Evolutionary conservation across 495 filamentous ascomycete genomes (phyloP).

Genomic region (Aspergillus ostianus): DNA sequence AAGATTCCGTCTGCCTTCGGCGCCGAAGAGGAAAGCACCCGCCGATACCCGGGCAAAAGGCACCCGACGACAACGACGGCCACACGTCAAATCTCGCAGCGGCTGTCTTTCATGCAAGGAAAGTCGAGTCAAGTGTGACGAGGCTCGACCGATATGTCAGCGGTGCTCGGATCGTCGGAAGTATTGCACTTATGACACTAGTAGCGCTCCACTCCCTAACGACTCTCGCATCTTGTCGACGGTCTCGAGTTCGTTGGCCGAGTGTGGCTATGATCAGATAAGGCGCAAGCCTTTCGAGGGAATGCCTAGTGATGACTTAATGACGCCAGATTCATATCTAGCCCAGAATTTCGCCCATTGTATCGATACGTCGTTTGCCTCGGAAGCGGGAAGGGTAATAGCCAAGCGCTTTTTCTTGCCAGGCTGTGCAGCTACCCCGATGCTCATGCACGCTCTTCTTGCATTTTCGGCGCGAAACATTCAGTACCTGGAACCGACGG

Average conservation of each 20-base stretch:
- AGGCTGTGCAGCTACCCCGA: conserved; percentile 2
- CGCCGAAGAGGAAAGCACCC: background rate
- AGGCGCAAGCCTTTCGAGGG: background rate
- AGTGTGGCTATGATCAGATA: background rate
- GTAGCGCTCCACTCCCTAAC: background rate
- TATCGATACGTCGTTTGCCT: conserved; percentile 2
- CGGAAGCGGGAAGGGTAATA: background rate
- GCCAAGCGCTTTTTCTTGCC: conserved; percentile 2
- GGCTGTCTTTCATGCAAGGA: conserved; percentile 1
- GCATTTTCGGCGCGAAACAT: conserved; percentile 10
- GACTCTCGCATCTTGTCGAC: background rate
- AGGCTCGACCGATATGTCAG: background rate
- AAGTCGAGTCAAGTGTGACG: conserved; percentile 3
- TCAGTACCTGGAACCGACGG: conserved; percentile 2
- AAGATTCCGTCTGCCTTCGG: background rate
- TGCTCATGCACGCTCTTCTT: conserved; percentile 6
- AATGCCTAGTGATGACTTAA: background rate
- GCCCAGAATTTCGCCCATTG: background rate
- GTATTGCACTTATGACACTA: background rate
- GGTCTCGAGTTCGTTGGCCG: background rate
- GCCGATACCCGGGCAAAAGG: background rate
- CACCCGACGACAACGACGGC: background rate
- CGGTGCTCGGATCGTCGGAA: background rate
- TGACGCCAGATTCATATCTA: conserved; percentile 1
- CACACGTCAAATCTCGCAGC: conserved; percentile 1